phyloP scores from a whole-genome alignment of 169 alveolate genomes.

The Cryptosporidium viatorum region DNA sequence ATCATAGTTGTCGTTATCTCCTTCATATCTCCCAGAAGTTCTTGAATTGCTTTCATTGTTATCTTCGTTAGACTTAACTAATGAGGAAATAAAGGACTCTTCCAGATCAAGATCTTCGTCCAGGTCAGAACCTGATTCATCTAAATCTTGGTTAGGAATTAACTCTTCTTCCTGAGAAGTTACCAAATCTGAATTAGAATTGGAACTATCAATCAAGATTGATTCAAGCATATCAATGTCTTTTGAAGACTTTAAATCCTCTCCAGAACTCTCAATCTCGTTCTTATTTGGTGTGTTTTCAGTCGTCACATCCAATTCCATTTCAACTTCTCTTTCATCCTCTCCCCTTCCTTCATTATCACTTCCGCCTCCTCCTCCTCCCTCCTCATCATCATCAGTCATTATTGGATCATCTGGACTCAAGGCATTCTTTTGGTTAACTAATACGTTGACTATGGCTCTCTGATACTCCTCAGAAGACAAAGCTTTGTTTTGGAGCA shows the following conservation, averaged over 20 bases:
- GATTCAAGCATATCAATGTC: not conserved
- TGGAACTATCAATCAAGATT: not conserved
- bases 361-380: slow-evolving; percentile 51
- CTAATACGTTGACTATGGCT: slow-evolving; percentile 79
- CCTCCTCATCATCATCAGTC: slow-evolving; percentile 82
- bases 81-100: slow-evolving; percentile 62
- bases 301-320: slow-evolving; percentile 39
- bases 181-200: not conserved
- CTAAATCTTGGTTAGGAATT: not conserved
- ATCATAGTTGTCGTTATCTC: not conserved
- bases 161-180: not conserved
- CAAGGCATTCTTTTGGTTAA: slow-evolving; percentile 83
- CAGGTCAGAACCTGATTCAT: slow-evolving; percentile 4
- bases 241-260: not conserved
- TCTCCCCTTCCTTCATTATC: slow-evolving; percentile 64
- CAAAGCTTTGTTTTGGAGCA: slow-evolving; percentile 74
- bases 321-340: slow-evolving; percentile 75
- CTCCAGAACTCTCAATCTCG: slow-evolving; percentile 29
- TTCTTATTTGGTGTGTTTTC: not conserved
- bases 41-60: not conserved
- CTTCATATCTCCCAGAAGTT: not conserved
- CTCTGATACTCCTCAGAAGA: slow-evolving; percentile 87
- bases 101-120: slow-evolving; percentile 63
- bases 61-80: slow-evolving; percentile 3
- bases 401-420: slow-evolving; percentile 82